phyloP scores from a whole-genome alignment of 371 early-diverging fungal genomes.

The Mortierella sp. region DNA sequence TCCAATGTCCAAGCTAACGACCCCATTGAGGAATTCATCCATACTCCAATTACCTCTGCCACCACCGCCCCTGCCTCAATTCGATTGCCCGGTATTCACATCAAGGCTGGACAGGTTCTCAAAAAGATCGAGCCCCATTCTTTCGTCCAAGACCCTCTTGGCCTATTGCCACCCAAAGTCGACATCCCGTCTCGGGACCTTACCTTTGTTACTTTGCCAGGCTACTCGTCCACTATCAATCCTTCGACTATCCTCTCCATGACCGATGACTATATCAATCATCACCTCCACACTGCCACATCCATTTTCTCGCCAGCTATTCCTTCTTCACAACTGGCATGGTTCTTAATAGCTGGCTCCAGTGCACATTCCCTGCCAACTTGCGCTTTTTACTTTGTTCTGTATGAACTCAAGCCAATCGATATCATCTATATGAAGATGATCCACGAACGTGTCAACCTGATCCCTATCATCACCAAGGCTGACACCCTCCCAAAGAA shows the following conservation, averaged over 20 bases:
- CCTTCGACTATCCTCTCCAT: constrained; percentile 33
- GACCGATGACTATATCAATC: constrained; percentile 46
- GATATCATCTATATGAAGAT: constrained; percentile 52
- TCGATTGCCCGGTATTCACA: constrained; percentile 17
- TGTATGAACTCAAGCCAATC: constrained; percentile 51
- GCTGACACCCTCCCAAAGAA: constrained; percentile 41
- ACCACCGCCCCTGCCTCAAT: constrained; percentile 14
- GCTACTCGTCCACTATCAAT: constrained; percentile 45
- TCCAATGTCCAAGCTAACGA: constrained; percentile 16
- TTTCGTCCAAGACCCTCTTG: constrained; percentile 28
- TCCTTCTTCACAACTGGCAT: constrained; percentile 42
- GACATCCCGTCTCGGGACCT: constrained; percentile 28
- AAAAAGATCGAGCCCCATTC: background rate
- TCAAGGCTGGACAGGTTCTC: constrained; percentile 26
- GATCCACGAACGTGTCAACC: constrained; percentile 48
- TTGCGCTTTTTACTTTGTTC: constrained; percentile 52
- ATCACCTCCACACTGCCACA: constrained; percentile 40
- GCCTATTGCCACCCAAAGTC: constrained; percentile 31
- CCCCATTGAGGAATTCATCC: constrained; percentile 29
- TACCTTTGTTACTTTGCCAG: constrained; percentile 32
- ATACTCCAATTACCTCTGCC: constrained; percentile 16
- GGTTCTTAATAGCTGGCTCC: constrained; percentile 49
- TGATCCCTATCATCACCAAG: constrained; percentile 44
- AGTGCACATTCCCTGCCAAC: constrained; percentile 43
- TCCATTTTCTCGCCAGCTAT: constrained; percentile 48